Percentiles rank a stretch among this genome's conserved stretches.
These are phyloP conservation scores for Trypanosoma cruzi DNA, from an alignment of 208 protist genomes.

Conservation along the genomic window DNA sequence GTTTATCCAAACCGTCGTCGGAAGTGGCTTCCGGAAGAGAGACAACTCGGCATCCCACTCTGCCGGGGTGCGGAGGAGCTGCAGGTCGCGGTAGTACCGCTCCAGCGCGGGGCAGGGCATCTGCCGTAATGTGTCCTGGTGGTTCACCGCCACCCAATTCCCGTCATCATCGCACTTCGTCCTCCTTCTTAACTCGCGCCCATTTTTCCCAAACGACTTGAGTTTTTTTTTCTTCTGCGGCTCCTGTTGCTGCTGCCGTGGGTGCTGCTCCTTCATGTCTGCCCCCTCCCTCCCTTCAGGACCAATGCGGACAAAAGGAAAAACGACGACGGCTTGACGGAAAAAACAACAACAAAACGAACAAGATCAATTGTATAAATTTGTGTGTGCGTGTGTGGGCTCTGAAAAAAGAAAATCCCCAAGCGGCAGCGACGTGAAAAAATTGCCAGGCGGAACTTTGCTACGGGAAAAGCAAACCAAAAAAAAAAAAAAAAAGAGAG, in stretches of 20 bases:
- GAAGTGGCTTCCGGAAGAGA: slow-evolving; percentile 71
- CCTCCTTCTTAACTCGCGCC: slow-evolving; percentile 37
- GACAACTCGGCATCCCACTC: slow-evolving; percentile 64
- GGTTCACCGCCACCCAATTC: slow-evolving; percentile 54
- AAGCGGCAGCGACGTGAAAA: neutral
- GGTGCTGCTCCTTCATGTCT: neutral
- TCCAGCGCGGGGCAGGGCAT: slow-evolving; percentile 54
- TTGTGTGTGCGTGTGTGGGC: neutral
- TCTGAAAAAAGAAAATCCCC: neutral
- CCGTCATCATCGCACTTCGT: slow-evolving; percentile 76
- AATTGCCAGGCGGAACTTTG: neutral
- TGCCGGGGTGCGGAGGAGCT: slow-evolving; percentile 42
- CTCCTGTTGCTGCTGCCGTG: slow-evolving; percentile 18
- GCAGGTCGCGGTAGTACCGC: slow-evolving; percentile 74
- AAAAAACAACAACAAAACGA: neutral
- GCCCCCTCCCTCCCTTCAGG: no score
- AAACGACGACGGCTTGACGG: neutral
- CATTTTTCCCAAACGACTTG: slow-evolving; percentile 72
- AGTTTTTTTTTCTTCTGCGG: slow-evolving; percentile 49
- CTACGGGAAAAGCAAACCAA: neutral
- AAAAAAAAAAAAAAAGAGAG: neutral
- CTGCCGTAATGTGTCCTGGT: slow-evolving; percentile 66
- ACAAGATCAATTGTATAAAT: neutral
- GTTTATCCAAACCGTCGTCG: slow-evolving; percentile 87
- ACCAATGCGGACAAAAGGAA: no score